These are phyloP conservation scores for Trichoderma oligosporum DNA, from an alignment of 2,329 filamentous ascomycete genomes.

Conservation along the genomic window DNA sequence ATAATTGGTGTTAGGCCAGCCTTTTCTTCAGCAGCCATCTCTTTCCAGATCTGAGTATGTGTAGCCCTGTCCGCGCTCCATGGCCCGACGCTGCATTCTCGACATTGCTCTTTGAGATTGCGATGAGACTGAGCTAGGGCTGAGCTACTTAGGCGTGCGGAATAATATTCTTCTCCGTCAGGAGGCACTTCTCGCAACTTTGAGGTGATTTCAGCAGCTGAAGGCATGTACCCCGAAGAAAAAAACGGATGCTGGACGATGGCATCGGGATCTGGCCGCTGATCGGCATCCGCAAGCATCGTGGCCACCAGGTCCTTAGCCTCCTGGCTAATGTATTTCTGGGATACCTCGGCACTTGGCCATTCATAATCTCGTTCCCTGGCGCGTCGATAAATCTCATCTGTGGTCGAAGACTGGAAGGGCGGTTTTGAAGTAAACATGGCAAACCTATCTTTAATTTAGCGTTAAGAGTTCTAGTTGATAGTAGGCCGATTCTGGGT, in stretches of 20 bases:
- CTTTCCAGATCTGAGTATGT: conserved; percentile 59
- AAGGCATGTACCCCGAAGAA: conserved; percentile 69
- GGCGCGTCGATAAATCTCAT: conserved; percentile 76
- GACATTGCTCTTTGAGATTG: conserved; percentile 56
- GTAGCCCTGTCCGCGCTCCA: conserved; percentile 46
- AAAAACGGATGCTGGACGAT: conserved; percentile 82
- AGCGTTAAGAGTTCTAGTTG: too few relatives aligned
- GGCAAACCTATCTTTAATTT: conserved; percentile 74
- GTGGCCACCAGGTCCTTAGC: conserved; percentile 74
- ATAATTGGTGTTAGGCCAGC: conserved; percentile 61
- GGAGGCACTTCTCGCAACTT: conserved; percentile 56
- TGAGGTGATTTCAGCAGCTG: conserved; percentile 53
- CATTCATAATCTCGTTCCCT: conserved; percentile 73
- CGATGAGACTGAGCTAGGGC: conserved; percentile 45
- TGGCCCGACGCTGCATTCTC: conserved; percentile 56
- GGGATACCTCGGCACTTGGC: conserved; percentile 63
- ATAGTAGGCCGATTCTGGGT: too few relatives aligned
- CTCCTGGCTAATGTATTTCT: conserved; percentile 69
- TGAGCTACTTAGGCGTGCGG: conserved; percentile 43
- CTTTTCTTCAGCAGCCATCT: conserved; percentile 66
- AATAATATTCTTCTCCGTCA: conserved; percentile 56
- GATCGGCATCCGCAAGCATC: conserved; percentile 71
- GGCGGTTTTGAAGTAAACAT: conserved; percentile 95
- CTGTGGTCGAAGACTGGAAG: conserved; percentile 86
- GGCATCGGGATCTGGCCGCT: conserved; percentile 68